A percentile compares a stretch with the other conserved stretches of the same genome.
These are phyloP conservation scores for Coemansia sp. DNA, from an alignment of 192 early-diverging fungal genomes.

Conservation along the genomic window DNA sequence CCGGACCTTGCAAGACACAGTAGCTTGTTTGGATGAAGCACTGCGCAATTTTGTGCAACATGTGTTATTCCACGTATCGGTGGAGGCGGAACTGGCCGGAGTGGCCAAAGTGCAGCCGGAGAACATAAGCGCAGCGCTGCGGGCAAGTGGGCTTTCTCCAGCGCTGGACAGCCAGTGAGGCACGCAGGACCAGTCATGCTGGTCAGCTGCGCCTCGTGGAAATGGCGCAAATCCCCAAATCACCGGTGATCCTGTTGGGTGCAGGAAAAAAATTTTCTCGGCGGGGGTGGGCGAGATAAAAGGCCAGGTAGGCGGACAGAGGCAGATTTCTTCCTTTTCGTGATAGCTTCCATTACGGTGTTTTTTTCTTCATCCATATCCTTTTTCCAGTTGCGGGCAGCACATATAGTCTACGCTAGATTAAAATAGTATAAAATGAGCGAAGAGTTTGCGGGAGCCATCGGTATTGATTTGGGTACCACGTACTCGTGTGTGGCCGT, in stretches of 20 bases:
- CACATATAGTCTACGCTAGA: slow-evolving; percentile 1
- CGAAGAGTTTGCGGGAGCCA: slow-evolving; percentile 61
- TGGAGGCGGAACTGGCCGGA: neutral
- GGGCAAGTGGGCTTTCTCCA: neutral
- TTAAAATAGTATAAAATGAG: slow-evolving; percentile 17
- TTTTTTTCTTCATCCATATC: slow-evolving; percentile 6
- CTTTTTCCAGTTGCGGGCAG: neutral
- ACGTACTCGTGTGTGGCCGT: slow-evolving; percentile 94
- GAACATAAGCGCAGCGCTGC: neutral
- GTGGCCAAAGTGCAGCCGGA: neutral
- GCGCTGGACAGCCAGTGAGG: neutral
- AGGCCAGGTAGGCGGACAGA: neutral
- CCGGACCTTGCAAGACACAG: neutral
- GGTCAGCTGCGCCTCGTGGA: neutral
- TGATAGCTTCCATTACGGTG: slow-evolving; percentile 4
- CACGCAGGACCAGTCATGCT: neutral
- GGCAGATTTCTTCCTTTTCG: neutral
- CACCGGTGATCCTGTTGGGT: slow-evolving; percentile 22
- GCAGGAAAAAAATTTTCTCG: slow-evolving; percentile 26
- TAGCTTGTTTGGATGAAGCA: neutral
- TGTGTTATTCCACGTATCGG: neutral
- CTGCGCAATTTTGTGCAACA: neutral
- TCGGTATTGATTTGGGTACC: slow-evolving; percentile 98
- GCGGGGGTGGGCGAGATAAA: slow-evolving; percentile 11
- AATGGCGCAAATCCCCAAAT: neutral